Evolutionary conservation across 2,329 filamentous ascomycete genomes (phyloP), one percentile per base, ranked within the genome.

Genomic region (Tolypocladium ovalisporum): DNA sequence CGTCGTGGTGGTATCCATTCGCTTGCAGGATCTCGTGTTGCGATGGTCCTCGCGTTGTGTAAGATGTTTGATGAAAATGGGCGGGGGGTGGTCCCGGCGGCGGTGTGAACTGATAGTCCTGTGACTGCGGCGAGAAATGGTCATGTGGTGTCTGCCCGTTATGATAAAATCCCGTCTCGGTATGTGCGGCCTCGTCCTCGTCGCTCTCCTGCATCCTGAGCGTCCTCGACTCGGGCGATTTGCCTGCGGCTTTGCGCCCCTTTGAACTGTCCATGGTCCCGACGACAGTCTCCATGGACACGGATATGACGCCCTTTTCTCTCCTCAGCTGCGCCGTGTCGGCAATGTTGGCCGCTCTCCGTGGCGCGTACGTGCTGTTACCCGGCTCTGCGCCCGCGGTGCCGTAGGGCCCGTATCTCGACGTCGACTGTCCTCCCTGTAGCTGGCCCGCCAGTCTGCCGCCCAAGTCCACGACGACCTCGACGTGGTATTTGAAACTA

Each of bases 401-500:
- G 44, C 64, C 63, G 42, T 68, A 70, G 35, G 64, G 68, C 56
- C 66, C 76, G 64, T 70, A 72, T 67, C 73, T 74, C 65, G 75
- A 66, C n/a, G 65, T 63, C 62, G 79, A 68, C 75, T 82, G 81
- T 22, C 85, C 81, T 47, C 85, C 80, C 65, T 90, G 87, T 54
- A 84, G 71, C 61, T 90, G 84, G n/a, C 83, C 84, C 1, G 86
- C 83, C 44, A 97, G 75, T 68, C 90, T 94, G 40, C 93, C 93
- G 52, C 94, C 92, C 0, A 97, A 79, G 68, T 99, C 94, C 27
- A 97, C 84, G 34, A 97, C 86, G 2, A 97, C 89, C 71, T 99
- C 94, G 24, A 97, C 81, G 63, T 92, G 89, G 67, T 99, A 97
- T 63, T 87, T 90, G 76, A 99, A 97, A 64, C 87, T 91, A 62